These are phyloP conservation scores for Paramecium sexaurelia DNA, from an alignment of 73 alveolate species.

Conservation along the genomic window DNA sequence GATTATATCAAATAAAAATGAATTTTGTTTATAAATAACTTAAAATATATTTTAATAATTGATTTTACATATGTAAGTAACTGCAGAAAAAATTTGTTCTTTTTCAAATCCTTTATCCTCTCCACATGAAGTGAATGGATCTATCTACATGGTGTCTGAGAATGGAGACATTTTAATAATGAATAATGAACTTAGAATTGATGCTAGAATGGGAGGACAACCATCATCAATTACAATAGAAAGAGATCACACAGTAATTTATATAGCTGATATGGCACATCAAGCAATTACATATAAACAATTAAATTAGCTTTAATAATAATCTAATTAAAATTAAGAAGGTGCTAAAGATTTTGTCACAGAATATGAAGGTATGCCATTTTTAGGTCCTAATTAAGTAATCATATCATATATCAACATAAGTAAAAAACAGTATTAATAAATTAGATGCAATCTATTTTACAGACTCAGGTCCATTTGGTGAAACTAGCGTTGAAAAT, in stretches of 20 bases:
- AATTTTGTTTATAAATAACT: not conserved
- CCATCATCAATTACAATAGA: slow-evolving; percentile 61
- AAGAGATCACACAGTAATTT: slow-evolving; percentile 10
- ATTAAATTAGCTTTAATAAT: slow-evolving; percentile 54
- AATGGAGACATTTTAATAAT: slow-evolving; percentile 59
- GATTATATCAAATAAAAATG: not conserved
- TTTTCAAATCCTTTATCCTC: slow-evolving; percentile 39
- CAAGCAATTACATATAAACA: slow-evolving; percentile 71
- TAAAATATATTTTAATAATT: not conserved
- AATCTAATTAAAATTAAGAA: slow-evolving; percentile 14
- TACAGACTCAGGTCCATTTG: slow-evolving; percentile 92
- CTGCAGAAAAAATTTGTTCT: not conserved
- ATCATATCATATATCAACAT: slow-evolving; percentile 68
- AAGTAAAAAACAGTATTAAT: not conserved
- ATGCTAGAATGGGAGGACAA: slow-evolving; percentile 51
- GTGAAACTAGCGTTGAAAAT: slow-evolving; percentile 86
- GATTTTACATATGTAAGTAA: not conserved
- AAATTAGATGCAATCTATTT: slow-evolving; percentile 76
- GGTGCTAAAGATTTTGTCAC: slow-evolving; percentile 72
- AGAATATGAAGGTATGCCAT: slow-evolving; percentile 96
- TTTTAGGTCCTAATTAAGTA: slow-evolving; percentile 97
- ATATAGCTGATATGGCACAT: slow-evolving; percentile 69
- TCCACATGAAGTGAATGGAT: slow-evolving; percentile 58
- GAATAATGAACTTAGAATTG: slow-evolving; percentile 30
- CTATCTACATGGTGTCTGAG: slow-evolving; percentile 51